A percentile compares a stretch with the other conserved stretches of the same genome.
These are phyloP conservation scores for Schizosaccharomyces pombe DNA, from an alignment of 805 yeast genomes.

Conservation along the genomic window DNA sequence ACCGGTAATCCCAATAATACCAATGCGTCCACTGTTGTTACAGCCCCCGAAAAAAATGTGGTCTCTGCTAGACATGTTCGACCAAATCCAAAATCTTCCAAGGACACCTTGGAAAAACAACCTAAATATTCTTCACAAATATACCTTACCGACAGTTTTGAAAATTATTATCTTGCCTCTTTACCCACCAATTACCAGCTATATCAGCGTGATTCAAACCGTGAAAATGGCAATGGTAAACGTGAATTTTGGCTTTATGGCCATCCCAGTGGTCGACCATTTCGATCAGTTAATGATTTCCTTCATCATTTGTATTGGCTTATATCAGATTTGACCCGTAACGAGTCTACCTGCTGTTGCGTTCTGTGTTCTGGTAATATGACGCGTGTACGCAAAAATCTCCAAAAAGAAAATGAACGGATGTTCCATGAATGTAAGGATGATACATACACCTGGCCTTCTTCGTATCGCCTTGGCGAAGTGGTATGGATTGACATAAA, in stretches of 20 bases:
- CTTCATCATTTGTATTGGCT: constrained; percentile 7
- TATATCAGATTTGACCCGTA: neutral
- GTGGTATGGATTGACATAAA: neutral
- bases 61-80: neutral
- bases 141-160: neutral
- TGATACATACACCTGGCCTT: neutral
- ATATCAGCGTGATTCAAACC: neutral
- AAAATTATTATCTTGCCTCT: neutral
- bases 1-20: neutral
- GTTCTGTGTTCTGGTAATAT: neutral
- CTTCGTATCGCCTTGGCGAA: neutral
- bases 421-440: neutral
- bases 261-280: constrained; percentile 9
- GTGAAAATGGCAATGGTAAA: neutral
- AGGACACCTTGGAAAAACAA: too few species aligned
- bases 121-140: neutral
- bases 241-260: constrained; percentile 7
- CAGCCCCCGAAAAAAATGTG: neutral
- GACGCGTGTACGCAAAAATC: neutral
- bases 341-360: neutral
- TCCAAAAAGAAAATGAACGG: neutral
- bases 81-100: neutral
- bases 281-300: constrained; percentile 7
- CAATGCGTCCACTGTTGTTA: neutral
- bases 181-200: neutral